These are phyloP conservation scores for Cryomyces minteri DNA, from an alignment of 495 filamentous ascomycete species.

Conservation along the genomic window DNA sequence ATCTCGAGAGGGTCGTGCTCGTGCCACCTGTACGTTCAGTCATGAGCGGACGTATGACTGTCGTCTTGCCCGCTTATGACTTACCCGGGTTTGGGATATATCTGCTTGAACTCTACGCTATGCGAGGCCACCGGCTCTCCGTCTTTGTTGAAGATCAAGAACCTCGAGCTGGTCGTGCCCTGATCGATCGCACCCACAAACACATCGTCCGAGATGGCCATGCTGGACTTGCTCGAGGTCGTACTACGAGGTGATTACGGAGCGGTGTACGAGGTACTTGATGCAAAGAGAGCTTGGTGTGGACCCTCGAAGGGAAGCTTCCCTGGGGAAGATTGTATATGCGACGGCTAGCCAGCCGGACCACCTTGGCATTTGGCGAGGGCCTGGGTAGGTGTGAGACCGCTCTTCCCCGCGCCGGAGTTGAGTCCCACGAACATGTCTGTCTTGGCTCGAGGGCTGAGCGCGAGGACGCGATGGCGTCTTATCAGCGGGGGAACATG, in stretches of 20 bases:
- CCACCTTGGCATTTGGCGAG: too few relatives aligned
- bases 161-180: constrained; percentile 83
- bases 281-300: too few relatives aligned
- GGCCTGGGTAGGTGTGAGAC: too few relatives aligned
- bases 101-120: constrained; percentile 80
- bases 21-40: constrained; percentile 49
- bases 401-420: too few relatives aligned
- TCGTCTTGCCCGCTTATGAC: constrained; percentile 14
- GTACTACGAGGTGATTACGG: background rate
- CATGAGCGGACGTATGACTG: background rate
- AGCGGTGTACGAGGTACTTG: too few relatives aligned
- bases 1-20: constrained; percentile 82
- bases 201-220: constrained; percentile 2
- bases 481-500: too few relatives aligned
- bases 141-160: constrained; percentile 72
- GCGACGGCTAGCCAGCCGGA: too few relatives aligned
- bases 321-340: too few relatives aligned
- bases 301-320: too few relatives aligned
- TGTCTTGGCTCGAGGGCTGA: too few relatives aligned
- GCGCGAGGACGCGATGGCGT: too few relatives aligned
- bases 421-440: too few relatives aligned
- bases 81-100: constrained; percentile 79
- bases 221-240: background rate
- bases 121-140: constrained; percentile 72
- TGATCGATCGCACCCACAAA: constrained; percentile 72